Percentiles rank a stretch among this genome's conserved stretches.
phyloP scores from a whole-genome alignment of 495 filamentous ascomycete genomes.

The Penicillium subrubescens region DNA sequence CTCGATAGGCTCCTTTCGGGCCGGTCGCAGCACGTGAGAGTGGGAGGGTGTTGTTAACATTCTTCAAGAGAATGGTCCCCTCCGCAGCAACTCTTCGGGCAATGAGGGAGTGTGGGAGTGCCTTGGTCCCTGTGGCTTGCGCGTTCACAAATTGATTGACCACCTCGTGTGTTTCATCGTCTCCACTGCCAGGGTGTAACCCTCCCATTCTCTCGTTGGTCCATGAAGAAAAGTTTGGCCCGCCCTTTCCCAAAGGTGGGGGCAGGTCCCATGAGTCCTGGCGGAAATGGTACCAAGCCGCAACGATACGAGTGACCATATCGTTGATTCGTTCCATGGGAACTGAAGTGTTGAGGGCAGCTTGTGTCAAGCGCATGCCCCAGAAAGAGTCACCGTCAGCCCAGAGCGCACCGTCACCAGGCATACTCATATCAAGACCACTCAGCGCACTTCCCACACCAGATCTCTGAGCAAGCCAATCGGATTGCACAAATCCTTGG shows the following conservation, averaged over 20 bases:
- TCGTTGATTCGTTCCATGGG: constrained; percentile 85
- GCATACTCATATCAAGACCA: constrained; percentile 95
- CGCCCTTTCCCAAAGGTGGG: constrained; percentile 59
- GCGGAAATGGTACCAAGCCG: constrained; percentile 86
- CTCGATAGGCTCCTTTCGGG: constrained; percentile 45
- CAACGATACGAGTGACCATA: constrained; percentile 90
- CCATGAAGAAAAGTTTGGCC: constrained; percentile 93
- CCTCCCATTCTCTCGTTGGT: constrained; percentile 69
- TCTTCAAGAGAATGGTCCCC: constrained; percentile 85
- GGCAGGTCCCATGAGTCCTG: constrained; percentile 71
- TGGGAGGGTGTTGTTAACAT: constrained; percentile 63
- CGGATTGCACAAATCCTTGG: constrained; percentile 89
- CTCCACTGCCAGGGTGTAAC: constrained; percentile 64
- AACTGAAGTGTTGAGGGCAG: constrained; percentile 80
- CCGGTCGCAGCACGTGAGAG: constrained; percentile 56
- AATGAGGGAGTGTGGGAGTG: constrained; percentile 71
- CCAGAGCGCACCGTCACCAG: constrained; percentile 83
- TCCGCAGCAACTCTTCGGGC: constrained; percentile 78
- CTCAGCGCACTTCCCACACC: constrained; percentile 80
- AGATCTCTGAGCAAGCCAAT: constrained; percentile 88
- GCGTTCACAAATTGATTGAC: constrained; percentile 82
- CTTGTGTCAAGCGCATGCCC: constrained; percentile 74
- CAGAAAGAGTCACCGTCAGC: constrained; percentile 76
- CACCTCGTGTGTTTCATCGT: constrained; percentile 52
- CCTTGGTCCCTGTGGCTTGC: constrained; percentile 57